phyloP scores from a whole-genome alignment of 768 basidiomycete species.

The Candolleomyces efflorescens region DNA sequence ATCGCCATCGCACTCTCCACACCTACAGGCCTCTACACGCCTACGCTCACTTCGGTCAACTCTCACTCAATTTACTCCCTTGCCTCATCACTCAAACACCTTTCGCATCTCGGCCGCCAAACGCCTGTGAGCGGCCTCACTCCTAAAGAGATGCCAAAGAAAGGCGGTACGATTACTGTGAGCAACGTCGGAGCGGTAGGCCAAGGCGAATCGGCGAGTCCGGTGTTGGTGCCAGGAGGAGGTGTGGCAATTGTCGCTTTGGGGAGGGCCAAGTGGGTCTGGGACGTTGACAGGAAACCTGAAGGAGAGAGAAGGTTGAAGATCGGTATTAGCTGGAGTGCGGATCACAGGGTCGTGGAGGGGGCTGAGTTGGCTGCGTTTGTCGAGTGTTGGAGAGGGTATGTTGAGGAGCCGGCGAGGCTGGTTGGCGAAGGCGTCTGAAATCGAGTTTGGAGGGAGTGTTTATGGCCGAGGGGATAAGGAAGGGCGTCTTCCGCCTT shows the following conservation, averaged over 20 bases:
- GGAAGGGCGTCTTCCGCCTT: no score
- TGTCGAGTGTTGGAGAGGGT: constrained; percentile 78
- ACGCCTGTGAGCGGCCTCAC: constrained; percentile 56
- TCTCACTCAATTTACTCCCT: constrained; percentile 54
- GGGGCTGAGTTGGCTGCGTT: constrained; percentile 88
- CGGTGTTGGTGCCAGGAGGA: constrained; percentile 76
- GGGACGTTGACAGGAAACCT: constrained; percentile 50
- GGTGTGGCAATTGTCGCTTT: constrained; percentile 84
- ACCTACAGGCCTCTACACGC: constrained; percentile 79
- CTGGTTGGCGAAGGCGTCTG: constrained; percentile 54
- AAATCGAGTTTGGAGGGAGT: not conserved
- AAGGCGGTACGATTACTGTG: constrained; percentile 76
- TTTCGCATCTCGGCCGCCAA: constrained; percentile 64
- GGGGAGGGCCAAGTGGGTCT: constrained; percentile 73
- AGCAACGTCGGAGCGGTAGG: constrained; percentile 84
- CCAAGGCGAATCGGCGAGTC: constrained; percentile 62
- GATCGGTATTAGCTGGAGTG: constrained; percentile 71
- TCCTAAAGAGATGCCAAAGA: constrained; percentile 63
- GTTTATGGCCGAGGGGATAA: no score
- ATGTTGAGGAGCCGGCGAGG: constrained; percentile 72
- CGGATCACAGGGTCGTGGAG: constrained; percentile 84
- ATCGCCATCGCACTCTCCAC: constrained; percentile 76
- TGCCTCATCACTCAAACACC: constrained; percentile 54
- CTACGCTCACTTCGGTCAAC: constrained; percentile 58
- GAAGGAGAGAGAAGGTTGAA: constrained; percentile 26